A percentile compares a stretch with the other conserved stretches of the same genome.
Evolutionary conservation across 176 grass and related monocot species (phyloP).

Genomic region (Lolium perenne): DNA sequence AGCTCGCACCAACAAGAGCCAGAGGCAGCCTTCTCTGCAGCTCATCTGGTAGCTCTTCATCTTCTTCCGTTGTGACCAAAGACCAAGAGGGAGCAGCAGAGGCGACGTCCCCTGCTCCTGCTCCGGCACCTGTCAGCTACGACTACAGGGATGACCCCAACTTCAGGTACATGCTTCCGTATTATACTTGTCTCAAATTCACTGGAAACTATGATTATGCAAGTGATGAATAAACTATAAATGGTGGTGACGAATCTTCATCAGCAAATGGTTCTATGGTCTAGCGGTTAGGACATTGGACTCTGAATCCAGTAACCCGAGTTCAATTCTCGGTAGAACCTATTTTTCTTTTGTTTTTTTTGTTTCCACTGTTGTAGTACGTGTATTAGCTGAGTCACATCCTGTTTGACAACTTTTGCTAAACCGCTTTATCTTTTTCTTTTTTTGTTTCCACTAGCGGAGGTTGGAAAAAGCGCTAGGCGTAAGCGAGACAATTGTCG

Average conservation of each 20-base stretch:
- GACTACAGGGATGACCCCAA: conserved; percentile 50
- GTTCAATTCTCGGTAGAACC: conserved; percentile 76
- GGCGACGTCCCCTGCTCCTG: background rate
- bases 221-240: background rate
- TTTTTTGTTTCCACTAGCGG: too few species aligned
- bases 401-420: too few species aligned
- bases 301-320: conserved; percentile 85
- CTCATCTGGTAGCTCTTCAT: background rate
- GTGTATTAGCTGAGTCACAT: background rate
- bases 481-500: too few species aligned
- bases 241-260: accelerated
- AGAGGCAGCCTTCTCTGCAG: conserved; percentile 25
- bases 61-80: conserved; percentile 41
- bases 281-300: conserved; percentile 84
- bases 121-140: conserved; percentile 2
- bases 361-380: background rate
- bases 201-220: background rate
- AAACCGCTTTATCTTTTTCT: too few species aligned
- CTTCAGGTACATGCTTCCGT: conserved; percentile 35
- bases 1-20: background rate
- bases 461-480: too few species aligned
- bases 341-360: background rate
- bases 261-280: conserved; percentile 51
- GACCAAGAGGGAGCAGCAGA: conserved; percentile 21
- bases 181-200: background rate